Base-by-base conservation (phyloP, 2,329 filamentous ascomycete genomes). In the Beauveria scarabaeidicola region DNA sequence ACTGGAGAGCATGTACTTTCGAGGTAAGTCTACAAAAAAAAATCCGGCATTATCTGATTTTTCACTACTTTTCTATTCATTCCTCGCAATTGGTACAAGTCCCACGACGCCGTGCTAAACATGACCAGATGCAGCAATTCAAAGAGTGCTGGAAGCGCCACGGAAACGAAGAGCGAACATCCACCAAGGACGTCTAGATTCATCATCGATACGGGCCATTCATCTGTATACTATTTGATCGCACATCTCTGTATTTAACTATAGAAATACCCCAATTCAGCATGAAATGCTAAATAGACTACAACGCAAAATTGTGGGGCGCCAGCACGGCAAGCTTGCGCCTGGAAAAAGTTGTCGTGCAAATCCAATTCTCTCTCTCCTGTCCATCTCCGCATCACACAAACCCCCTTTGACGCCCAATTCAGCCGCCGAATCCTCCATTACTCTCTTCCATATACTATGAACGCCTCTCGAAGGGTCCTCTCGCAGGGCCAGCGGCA, bases 131-230 rank as follows among this genome's bases (percentile, higher is more conserved):
- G 89, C 88, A 94, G 70, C 80, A 82, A 2, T 97, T 97, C 71
- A 86, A 86, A 68, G 82, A 88, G 67, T 97, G 93, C 74, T 97
- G 93, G 93, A 96, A 95, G 75, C 81, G 80, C 64, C 87, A 95
- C 67, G 87, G 91, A 52, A 97, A 97, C 72, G 87, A 96, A 67
- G 77, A 88, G 71, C 84, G 94, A 68, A 97, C 92, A 0, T 81
- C 81, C 58, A 86, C 82, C 46, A 93, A 91, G 69, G 87, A 96
- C 69, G 81, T 78, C 41, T 75, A 65, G 66, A 21, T 13, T 23
- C 15, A 15, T 40, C n/a, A 15, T 17, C 6, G 17, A 6, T 11
- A 21, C 19, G 10, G 10, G 9, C 40, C 29, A 19, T 1, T 5
- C 7, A 40, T 25, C 17, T 54, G 52, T 27, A 56, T 17, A 52